Base-by-base conservation (phyloP, 208 protist genomes). In the Wallacemonas rigidus region DNA sequence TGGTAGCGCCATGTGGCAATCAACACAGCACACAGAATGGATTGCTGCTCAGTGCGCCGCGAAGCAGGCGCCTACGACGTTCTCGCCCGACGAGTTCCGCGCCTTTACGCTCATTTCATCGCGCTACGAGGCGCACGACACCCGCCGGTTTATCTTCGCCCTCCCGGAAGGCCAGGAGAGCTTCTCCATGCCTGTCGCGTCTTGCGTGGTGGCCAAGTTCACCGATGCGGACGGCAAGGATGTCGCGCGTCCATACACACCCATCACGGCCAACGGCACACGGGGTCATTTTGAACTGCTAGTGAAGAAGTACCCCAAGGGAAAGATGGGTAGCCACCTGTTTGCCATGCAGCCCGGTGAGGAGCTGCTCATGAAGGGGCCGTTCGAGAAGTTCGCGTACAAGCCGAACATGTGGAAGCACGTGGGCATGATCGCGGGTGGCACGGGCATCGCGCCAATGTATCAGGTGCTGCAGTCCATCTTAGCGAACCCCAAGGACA, bases 371-470 rank as follows among this genome's bases (percentile, higher is more conserved):
- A 74, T 97, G n/a, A 90, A 93, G 71, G 95, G 96, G 8, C 97
- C 96, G 7, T 93, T 91, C 41, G 82, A 90, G 69, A 94, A 95
- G 75, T 89, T 98, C 72, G 77, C 88, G 8, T 97, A 98, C 81
- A 87, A 81, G 72, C 76, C 86, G 44, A 91, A 84, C 55, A 88
- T 90, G 87, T 97, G 92, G 76, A 90, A 88, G 72, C 86, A 95
- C 72, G 77, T 98, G 3, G 93, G 92, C 53, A 97, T 98, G 92
- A 89, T 98, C 9, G 89, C 89, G 2, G 84, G 84, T 17, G 96
- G 96, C 44, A 98, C 93, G 40, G 96, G 94, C 72, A 98, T 98
- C 69, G 81, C 95, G 9, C 94, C 96, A 12, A 94, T 97, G 83
- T 93, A 93, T 69, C 95, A 98, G 84, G 75, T 97, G 57, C 76